Conservation (phyloP, 352 stramenopile genomes). For the Globisporangium polare region DNA sequence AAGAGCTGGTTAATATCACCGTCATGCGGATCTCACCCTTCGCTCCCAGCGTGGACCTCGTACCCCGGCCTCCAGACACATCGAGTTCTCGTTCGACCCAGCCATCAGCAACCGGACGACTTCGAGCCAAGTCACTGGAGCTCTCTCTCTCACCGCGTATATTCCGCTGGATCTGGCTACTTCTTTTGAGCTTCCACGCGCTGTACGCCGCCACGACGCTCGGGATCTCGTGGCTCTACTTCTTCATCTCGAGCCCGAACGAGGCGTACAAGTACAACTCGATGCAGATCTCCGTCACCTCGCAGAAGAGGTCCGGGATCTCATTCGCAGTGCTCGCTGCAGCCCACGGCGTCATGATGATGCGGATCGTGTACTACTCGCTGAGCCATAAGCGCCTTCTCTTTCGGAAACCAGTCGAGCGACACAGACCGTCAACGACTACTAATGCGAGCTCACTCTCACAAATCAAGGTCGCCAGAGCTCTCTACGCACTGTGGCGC, state of each 20-base stretch:
- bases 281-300: background rate
- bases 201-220: background rate
- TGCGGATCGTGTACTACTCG: background rate
- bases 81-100: background rate
- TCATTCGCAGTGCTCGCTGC: background rate
- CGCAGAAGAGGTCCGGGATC: background rate
- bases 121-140: background rate
- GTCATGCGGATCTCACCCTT: background rate
- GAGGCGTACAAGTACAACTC: constrained; percentile 1
- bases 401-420: background rate
- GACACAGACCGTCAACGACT: background rate
- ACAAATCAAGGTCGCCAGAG: background rate
- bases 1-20: too few species aligned
- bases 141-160: background rate
- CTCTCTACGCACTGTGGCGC: background rate
- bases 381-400: background rate
- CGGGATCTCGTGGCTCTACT: background rate
- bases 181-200: background rate
- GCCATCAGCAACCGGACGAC: background rate
- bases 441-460: too few species aligned
- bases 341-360: background rate
- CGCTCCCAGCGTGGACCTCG: background rate
- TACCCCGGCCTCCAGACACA: background rate
- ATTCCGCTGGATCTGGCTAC: background rate
- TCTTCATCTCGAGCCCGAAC: background rate